phyloP scores from a whole-genome alignment of 108 stramenopile genomes.

The Schizochytrium sp. region DNA sequence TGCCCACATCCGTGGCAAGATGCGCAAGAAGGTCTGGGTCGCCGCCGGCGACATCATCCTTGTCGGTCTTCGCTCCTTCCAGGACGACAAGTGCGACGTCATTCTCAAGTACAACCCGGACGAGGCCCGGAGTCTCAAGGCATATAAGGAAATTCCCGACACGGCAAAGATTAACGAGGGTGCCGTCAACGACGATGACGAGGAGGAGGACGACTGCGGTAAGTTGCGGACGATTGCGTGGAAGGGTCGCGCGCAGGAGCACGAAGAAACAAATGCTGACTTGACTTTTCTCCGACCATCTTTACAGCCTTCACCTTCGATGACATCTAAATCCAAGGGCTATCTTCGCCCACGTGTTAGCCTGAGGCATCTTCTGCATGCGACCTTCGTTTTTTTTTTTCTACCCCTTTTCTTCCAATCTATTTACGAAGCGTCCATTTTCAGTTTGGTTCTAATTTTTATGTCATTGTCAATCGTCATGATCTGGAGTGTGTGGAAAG shows the following conservation, averaged over 20 bases:
- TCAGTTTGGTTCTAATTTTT: no score
- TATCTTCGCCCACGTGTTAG: not conserved
- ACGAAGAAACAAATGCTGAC: not conserved
- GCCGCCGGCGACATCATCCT: conserved; percentile 95
- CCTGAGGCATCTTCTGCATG: not conserved
- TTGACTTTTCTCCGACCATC: not conserved
- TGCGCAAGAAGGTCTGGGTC: conserved; percentile 98
- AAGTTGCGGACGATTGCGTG: conserved; percentile 19
- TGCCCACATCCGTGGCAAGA: conserved; percentile 98
- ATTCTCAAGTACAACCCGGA: conserved; percentile 98
- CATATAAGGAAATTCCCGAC: conserved; percentile 96
- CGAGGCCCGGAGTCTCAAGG: conserved; percentile 97
- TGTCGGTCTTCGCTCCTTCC: conserved; percentile 92
- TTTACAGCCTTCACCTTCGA: conserved; percentile 1
- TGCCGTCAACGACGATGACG: conserved; percentile 96
- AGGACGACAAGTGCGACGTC: conserved; percentile 98
- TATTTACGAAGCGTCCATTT: no score
- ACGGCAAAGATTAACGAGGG: conserved; percentile 97
- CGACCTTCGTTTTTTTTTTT: not conserved
- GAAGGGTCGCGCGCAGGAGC: no score
- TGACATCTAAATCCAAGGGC: not conserved
- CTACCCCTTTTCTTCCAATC: not conserved
- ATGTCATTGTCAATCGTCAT: no score
- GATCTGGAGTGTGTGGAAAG: no score
- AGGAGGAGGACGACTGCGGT: conserved; percentile 66